Conservation (phyloP, 352 stramenopile genomes). For the Pythium insidiosum region DNA sequence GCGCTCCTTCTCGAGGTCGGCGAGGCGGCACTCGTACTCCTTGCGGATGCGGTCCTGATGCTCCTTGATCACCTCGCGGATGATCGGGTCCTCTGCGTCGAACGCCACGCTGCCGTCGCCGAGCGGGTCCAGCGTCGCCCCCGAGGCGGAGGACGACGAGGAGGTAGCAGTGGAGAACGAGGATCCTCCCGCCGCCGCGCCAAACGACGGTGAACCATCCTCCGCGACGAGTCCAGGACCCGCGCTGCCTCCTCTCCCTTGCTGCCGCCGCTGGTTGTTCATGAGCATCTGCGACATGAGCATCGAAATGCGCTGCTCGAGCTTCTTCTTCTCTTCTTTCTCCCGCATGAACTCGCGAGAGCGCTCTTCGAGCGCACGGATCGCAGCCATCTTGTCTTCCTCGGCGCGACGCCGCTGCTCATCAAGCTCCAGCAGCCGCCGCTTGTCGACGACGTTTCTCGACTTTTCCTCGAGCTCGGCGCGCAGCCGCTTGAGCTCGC, state of each 20-base stretch:
- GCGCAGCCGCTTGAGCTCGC: slow-evolving; percentile 89
- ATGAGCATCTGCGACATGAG: slow-evolving; percentile 92
- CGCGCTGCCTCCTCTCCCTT: slow-evolving; percentile 1
- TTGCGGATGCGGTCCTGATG: slow-evolving; percentile 87
- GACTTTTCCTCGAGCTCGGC: slow-evolving; percentile 89
- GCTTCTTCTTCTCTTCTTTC: slow-evolving; percentile 93
- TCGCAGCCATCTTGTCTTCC: slow-evolving; percentile 93
- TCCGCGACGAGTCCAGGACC: neutral
- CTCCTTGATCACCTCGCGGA: slow-evolving; percentile 81
- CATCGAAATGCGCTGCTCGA: slow-evolving; percentile 90
- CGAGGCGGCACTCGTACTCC: slow-evolving; percentile 88
- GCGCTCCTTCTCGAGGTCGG: slow-evolving; percentile 90
- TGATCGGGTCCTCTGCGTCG: slow-evolving; percentile 68
- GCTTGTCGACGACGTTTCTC: slow-evolving; percentile 92
- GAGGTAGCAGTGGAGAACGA: too few species aligned
- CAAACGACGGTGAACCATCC: too few species aligned
- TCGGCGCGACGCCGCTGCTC: slow-evolving; percentile 87
- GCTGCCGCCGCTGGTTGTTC: slow-evolving; percentile 45
- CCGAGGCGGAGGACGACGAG: too few species aligned
- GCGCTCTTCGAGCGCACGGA: slow-evolving; percentile 86
- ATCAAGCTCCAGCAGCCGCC: slow-evolving; percentile 84
- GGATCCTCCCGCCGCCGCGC: too few species aligned
- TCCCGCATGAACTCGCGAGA: slow-evolving; percentile 92
- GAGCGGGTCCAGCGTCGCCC: too few species aligned
- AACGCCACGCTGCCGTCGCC: slow-evolving; percentile 19